Conservation (phyloP, 2,329 filamentous ascomycete genomes). For the Fusarium sp. region DNA sequence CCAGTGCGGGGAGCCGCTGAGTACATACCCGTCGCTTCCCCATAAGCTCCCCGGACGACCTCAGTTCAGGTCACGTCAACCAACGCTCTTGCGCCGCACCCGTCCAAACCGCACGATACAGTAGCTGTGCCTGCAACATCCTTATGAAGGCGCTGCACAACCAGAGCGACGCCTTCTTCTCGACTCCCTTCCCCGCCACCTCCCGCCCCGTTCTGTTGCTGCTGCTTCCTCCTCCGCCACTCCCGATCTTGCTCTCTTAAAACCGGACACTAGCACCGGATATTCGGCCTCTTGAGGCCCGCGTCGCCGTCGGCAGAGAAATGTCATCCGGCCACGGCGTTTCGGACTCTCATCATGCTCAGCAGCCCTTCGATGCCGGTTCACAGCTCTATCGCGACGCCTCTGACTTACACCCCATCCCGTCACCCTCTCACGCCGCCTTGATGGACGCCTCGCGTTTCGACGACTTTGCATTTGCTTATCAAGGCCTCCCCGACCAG, state of each 20-base stretch:
- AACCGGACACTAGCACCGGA: constrained; percentile 7
- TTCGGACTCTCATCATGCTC: constrained; percentile 49
- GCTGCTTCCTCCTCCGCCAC: constrained; percentile 3
- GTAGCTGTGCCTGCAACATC: constrained; percentile 17
- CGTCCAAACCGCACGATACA: constrained; percentile 23
- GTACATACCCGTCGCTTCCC: constrained; percentile 42
- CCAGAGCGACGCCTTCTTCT: constrained; percentile 8
- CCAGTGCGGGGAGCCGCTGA: constrained; percentile 46
- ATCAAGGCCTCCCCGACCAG: constrained; percentile 57
- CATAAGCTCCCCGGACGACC: constrained; percentile 38
- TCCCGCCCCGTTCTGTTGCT: constrained; percentile 8
- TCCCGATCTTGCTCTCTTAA: constrained; percentile 20
- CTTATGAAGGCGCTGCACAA: constrained; percentile 30
- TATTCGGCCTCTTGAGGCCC: constrained; percentile 34
- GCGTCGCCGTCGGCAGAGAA: constrained; percentile 37
- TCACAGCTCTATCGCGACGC: constrained; percentile 44
- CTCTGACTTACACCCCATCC: constrained; percentile 36
- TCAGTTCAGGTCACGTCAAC: constrained; percentile 37
- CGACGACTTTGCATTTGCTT: constrained; percentile 66
- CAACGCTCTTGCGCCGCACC: constrained; percentile 35
- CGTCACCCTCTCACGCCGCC: constrained; percentile 39
- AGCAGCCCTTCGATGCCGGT: constrained; percentile 42
- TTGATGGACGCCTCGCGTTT: constrained; percentile 64
- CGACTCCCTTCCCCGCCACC: constrained; percentile 4
- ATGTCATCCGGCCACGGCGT: constrained; percentile 49